Conservation (phyloP, 331 rosid species). For the Phaseolus coccineus region DNA sequence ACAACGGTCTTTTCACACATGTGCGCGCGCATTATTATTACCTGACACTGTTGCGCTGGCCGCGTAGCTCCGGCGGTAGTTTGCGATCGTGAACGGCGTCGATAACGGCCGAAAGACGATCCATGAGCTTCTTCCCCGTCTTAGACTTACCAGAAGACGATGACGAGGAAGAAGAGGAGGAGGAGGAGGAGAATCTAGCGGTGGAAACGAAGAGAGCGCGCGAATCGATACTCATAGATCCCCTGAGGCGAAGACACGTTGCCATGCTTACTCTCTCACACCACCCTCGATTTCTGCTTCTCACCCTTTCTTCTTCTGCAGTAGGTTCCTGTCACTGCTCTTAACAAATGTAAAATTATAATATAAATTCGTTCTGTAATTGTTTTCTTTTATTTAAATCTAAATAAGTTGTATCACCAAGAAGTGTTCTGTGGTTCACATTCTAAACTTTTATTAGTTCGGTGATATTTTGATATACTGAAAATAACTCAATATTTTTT, state of each 20-base stretch:
- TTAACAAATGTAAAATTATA: not conserved
- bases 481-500: no score
- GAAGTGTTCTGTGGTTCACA: no score
- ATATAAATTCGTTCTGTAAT: no score
- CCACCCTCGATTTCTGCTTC: slow-evolving; percentile 1
- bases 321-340: not conserved
- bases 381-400: no score
- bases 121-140: slow-evolving; percentile 65
- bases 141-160: slow-evolving; percentile 58
- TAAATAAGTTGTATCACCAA: no score
- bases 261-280: slow-evolving; percentile 19
- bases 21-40: not conserved
- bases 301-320: not conserved
- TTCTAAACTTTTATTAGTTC: no score
- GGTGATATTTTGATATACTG: no score
- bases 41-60: slow-evolving; percentile 86
- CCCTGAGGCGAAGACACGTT: slow-evolving; percentile 22
- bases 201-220: slow-evolving; percentile 42
- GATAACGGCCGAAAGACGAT: slow-evolving; percentile 75
- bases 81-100: slow-evolving; percentile 84
- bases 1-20: not conserved
- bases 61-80: slow-evolving; percentile 89
- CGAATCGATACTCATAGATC: not conserved
- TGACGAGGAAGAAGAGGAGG: slow-evolving; percentile 38
- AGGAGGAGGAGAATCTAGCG: slow-evolving; percentile 45